Conservation (phyloP, 2,329 filamentous ascomycete species). For the Malbranchea cinnamomea region DNA sequence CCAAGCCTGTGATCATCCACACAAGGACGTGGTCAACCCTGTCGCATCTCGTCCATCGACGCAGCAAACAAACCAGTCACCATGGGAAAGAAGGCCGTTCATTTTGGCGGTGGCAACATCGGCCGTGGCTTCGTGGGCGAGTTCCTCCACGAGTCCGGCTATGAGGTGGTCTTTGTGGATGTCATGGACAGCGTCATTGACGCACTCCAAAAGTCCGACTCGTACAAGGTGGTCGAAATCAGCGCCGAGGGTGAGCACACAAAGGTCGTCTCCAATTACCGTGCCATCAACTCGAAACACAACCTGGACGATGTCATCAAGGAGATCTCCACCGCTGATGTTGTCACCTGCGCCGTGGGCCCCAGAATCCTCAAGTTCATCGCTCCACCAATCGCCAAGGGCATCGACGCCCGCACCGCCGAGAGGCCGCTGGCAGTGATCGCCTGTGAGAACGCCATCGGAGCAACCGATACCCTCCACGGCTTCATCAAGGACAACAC, state of each 20-base stretch:
- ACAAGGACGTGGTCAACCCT: too few species aligned
- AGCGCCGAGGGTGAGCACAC: constrained; percentile 66
- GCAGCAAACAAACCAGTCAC: constrained; percentile 5
- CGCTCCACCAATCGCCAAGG: constrained; percentile 88
- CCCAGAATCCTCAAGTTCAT: constrained; percentile 95
- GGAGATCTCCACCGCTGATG: constrained; percentile 72
- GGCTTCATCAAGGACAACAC: constrained; percentile 70
- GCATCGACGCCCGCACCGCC: constrained; percentile 58
- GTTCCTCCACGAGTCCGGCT: constrained; percentile 88
- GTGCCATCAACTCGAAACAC: constrained; percentile 86
- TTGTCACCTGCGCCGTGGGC: constrained; percentile 93
- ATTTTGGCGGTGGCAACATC: constrained; percentile 79
- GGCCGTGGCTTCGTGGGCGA: constrained; percentile 77
- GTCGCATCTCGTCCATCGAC: constrained; percentile 7
- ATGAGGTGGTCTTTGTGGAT: constrained; percentile 92
- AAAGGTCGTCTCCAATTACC: constrained; percentile 85
- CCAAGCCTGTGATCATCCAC: too few species aligned
- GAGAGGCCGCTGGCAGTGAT: constrained; percentile 68
- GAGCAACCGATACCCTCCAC: constrained; percentile 77
- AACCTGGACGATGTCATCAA: constrained; percentile 67
- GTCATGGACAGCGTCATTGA: constrained; percentile 76
- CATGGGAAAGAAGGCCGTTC: constrained; percentile 50
- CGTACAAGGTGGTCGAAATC: constrained; percentile 88
- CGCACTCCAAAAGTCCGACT: constrained; percentile 55
- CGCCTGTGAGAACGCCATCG: constrained; percentile 96